Base-by-base conservation (phyloP, 768 basidiomycete species). In the Naganishia kalamii region DNA sequence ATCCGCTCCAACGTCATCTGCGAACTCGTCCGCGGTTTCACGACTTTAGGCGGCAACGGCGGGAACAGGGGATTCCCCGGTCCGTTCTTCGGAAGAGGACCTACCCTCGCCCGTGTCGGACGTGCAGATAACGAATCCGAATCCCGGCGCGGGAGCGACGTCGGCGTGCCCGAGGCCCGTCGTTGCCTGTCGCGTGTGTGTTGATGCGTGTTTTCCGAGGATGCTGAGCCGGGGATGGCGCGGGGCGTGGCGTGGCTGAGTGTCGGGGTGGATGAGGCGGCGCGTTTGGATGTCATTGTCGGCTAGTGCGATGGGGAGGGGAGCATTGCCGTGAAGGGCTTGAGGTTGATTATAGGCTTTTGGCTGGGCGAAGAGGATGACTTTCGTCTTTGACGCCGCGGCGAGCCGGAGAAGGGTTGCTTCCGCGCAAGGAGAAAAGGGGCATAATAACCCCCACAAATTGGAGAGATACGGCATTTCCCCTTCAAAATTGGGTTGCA, bases 1-100 rank as follows among this genome's bases (percentile, higher is more conserved):
- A 52, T 64, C 43, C 64, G 47, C 33, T 65, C 44, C 46, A 47
- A 37, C 35, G 87, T 48, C 87, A 85, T 75, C 90, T 89, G 78
- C 88, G 90, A 87, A 6, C 84, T 81, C 73, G 84, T 86, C n/a
- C 68, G 81, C 78, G 19, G 80, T 78, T 69, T 82, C 81, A 54
- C 83, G 78, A 63, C 73, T 69, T 74, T 75, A n/a, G 70, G 76
- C 15, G 73, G 76, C 17, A 74, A 65, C 52, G 73, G 75, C 35
- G 71, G 74, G 67, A 75, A 77, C 15, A 77, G 67, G 4, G 65
- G 81, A 71, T 68, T 81, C 78, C 67, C 84, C 82, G 71, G 87
- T 76, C 17, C 83, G 81, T 68, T 86, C 81, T 64, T 87, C 84
- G 60, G 86, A 74, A 65, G 84, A 73, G 63, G 84, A n/a, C 74